Conservation (phyloP, 495 filamentous ascomycete genomes). For the Penicillium nucicola region DNA sequence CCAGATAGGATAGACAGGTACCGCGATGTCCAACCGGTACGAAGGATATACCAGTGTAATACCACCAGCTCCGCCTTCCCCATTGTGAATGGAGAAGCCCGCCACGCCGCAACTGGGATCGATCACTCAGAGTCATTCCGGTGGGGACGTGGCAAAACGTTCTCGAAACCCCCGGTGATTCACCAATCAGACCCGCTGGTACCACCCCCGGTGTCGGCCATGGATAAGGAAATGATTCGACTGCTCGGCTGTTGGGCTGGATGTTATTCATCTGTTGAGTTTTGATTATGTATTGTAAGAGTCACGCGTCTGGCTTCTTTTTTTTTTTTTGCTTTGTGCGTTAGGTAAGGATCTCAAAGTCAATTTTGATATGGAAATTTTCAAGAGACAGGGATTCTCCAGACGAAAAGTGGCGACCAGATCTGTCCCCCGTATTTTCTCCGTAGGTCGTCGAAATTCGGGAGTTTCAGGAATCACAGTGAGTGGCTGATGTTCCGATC, state of each 20-base stretch:
- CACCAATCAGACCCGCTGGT: slow-evolving; percentile 14
- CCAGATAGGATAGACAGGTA: slow-evolving; percentile 2
- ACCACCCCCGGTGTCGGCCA: slow-evolving; percentile 37
- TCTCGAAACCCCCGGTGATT: slow-evolving; percentile 25
- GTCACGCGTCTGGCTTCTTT: not conserved
- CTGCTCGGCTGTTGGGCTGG: slow-evolving; percentile 3
- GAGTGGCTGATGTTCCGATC: slow-evolving; percentile 24
- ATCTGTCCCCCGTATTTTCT: slow-evolving; percentile 20
- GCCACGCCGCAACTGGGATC: slow-evolving; percentile 14
- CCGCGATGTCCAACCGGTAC: not conserved
- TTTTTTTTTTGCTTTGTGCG: too few species aligned
- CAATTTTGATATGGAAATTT: not conserved
- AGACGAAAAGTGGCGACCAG: slow-evolving; percentile 15
- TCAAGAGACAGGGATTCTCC: slow-evolving; percentile 17
- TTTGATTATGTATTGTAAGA: slow-evolving; percentile 7
- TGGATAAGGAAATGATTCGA: slow-evolving; percentile 13
- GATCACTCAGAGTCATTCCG: slow-evolving; percentile 8
- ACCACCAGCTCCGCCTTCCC: slow-evolving; percentile 12
- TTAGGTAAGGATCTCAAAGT: not conserved
- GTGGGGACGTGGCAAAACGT: slow-evolving; percentile 35
- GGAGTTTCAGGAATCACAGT: slow-evolving; percentile 35
- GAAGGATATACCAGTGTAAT: slow-evolving; percentile 4
- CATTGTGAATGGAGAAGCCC: slow-evolving; percentile 11
- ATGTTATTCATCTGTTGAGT: slow-evolving; percentile 6
- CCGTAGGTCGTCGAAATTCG: slow-evolving; percentile 23